Conservation (phyloP, 495 filamentous ascomycete genomes). For the Astrothelium macrocarpum region DNA sequence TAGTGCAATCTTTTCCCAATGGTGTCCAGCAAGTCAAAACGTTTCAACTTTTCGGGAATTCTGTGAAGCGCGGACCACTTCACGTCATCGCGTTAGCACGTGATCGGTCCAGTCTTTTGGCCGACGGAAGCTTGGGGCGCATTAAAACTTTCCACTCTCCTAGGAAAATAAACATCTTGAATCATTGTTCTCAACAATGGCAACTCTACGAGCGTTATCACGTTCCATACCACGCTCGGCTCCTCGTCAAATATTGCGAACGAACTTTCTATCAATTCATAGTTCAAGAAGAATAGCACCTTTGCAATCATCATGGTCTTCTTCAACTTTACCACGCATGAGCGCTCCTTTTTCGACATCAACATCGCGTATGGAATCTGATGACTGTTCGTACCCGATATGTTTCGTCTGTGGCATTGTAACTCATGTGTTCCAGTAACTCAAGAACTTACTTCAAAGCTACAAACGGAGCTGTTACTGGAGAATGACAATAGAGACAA, state of each 20-base stretch:
- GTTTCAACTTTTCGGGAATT: neutral
- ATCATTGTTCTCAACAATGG: constrained; percentile 46
- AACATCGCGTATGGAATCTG: neutral
- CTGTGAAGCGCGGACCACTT: neutral
- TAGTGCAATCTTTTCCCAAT: too few species aligned
- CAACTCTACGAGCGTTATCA: constrained; percentile 61
- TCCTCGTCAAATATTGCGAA: constrained; percentile 38
- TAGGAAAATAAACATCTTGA: neutral
- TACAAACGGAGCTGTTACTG: constrained; percentile 63
- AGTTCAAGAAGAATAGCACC: constrained; percentile 37
- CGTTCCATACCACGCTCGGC: constrained; percentile 62
- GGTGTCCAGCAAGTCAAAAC: neutral
- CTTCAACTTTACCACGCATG: constrained; percentile 44
- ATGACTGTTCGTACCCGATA: neutral
- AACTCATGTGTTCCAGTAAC: neutral
- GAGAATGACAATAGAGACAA: constrained; percentile 48
- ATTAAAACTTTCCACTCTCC: constrained; percentile 1
- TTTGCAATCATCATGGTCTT: constrained; percentile 43
- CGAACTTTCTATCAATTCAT: constrained; percentile 32
- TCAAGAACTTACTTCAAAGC: constrained; percentile 63
- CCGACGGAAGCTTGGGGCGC: neutral
- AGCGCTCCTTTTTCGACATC: constrained; percentile 65
- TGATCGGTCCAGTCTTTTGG: neutral
- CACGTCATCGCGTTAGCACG: neutral
- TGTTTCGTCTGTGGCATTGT: neutral